Percentiles rank a stretch among this genome's conserved stretches.
Evolutionary conservation across 768 basidiomycete species (phyloP).

Genomic region (Trichaptum fuscoviolaceum): DNA sequence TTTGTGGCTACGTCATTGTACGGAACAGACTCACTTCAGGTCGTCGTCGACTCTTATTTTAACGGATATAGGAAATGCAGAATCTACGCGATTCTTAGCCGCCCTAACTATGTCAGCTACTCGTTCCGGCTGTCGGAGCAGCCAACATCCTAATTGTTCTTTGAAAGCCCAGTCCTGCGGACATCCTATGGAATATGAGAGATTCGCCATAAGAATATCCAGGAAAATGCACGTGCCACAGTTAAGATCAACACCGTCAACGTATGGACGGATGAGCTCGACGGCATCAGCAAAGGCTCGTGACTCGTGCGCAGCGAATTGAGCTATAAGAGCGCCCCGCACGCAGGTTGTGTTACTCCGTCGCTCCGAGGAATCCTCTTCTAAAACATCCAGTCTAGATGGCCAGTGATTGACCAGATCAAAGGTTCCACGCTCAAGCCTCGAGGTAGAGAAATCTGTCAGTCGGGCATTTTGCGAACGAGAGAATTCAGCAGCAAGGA

Average conservation of each 20-base stretch:
- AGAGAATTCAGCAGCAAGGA: conserved; percentile 37
- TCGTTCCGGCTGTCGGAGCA: conserved; percentile 33
- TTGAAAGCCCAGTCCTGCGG: conserved; percentile 39
- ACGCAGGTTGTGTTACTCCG: conserved; percentile 20
- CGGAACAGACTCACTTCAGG: conserved; percentile 21
- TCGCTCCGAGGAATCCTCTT: conserved; percentile 5
- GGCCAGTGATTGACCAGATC: conserved; percentile 22
- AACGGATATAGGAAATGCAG: conserved; percentile 36
- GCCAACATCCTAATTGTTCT: conserved; percentile 38
- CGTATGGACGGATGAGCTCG: conserved; percentile 34
- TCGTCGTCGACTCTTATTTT: conserved; percentile 43
- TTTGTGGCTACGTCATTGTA: background rate
- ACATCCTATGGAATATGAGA: conserved; percentile 24
- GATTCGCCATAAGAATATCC: background rate
- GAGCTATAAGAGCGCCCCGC: conserved; percentile 33
- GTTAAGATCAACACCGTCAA: conserved; percentile 43
- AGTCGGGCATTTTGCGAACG: conserved; percentile 34
- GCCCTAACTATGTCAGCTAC: conserved; percentile 34
- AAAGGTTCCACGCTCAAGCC: conserved; percentile 35
- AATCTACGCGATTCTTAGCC: conserved; percentile 34
- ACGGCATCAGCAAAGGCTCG: conserved; percentile 36
- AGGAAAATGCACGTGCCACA: conserved; percentile 23
- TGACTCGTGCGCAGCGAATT: conserved; percentile 38
- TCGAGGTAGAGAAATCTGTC: conserved; percentile 34
- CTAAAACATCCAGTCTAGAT: conserved; percentile 5